Base-by-base conservation (phyloP, 1,284 basidiomycete genomes). In the Trichosporon coremiiforme region DNA sequence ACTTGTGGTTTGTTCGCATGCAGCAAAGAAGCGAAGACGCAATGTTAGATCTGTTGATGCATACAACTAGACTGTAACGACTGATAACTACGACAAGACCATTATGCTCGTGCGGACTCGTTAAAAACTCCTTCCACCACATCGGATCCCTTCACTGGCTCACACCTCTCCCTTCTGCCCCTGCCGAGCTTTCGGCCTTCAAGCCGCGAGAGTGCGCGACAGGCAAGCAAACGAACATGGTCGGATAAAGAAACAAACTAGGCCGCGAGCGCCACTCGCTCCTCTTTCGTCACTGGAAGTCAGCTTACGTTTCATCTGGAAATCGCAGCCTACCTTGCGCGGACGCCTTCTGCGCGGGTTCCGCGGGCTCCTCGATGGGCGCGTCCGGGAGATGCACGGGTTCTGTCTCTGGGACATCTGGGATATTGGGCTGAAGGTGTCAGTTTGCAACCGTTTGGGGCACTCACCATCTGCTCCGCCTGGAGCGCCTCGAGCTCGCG, bases 401-500 rank as follows among this genome's bases (percentile, higher is more conserved):
- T 50, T 82, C 45, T 22, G 73, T 69, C 33, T 77, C 73, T 10
- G 75, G 78, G 35, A 73, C 76, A 35, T 69, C 64, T 10, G 78
- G 78, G 65, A 80, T 76, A 57, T 71, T 65, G 5, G 79, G 79
- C 79, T 80, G 71, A 63, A n/a, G 38, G 15, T 55, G 66, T 68
- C 17, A 68, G 62, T 62, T 60, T n/a, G 6, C 2, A 33, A 9
- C 29, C 2, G 6, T 2, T n/a, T n/a, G n/a, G n/a, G n/a, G 3
- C 2, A 73, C 77, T 60, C 63, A 81, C 80, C 77, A 82, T 36
- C 29, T 87, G 84, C 77, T 90, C 89, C 31, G 82, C 83, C 79
- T 95, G 89, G 20, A 98, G 82, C 66, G 86, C 85, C 38, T 83
- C 85, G 45, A 98, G 85, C 79, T 99, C 96, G 4, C 85, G 85